Evolutionary conservation across 1,139 yeast species (phyloP), one percentile per base, ranked within the genome.

Genomic region (Kodamaea sp.): DNA sequence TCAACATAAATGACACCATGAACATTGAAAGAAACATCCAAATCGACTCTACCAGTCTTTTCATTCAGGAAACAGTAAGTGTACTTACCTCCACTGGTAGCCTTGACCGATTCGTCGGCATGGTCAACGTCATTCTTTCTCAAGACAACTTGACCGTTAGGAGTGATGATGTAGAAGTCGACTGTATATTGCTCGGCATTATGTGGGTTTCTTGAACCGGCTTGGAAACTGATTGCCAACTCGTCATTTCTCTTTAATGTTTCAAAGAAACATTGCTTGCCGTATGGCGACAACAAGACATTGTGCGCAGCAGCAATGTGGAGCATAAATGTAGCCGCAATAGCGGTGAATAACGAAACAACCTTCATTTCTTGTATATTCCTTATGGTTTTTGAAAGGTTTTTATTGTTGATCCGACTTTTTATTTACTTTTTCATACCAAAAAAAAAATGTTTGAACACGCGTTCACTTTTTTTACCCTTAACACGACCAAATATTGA

Each of bases 21-120:
- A 44, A 90, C 89, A 63, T 92, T 92, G 75, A 92, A 92, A 1
- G 96, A 84, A 32, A 92, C 96, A 59, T 92, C 98, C 63, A 88
- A 83, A 43, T 92, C 88, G 41, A 75, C 80, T 43, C 83, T 63
- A 28, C 79, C 73, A 9, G 86, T 72, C 54, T 77, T 80, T 60
- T 89, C 97, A 63, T 92, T 92, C 49, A 90, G 79, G 72, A 92
- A 92, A 67, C 98, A 92, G 73, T 87, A 92, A 50, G 79, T 76
- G 69, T 81, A 86, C 57, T 82, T 85, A 39, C 98, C 98, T 40
- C 68, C 63, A 42, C 70, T 60, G 37, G 74, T 67, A 40, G 95
- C 92, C 45, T 70, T 78, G 46, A 86, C 65, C 22, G 79, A 70
- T 45, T 81, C 79, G 47, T 88, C 96, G 36, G 96, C 97, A 58